phyloP scores from a whole-genome alignment of 768 basidiomycete genomes.

The Amanita pseudoporphyria region DNA sequence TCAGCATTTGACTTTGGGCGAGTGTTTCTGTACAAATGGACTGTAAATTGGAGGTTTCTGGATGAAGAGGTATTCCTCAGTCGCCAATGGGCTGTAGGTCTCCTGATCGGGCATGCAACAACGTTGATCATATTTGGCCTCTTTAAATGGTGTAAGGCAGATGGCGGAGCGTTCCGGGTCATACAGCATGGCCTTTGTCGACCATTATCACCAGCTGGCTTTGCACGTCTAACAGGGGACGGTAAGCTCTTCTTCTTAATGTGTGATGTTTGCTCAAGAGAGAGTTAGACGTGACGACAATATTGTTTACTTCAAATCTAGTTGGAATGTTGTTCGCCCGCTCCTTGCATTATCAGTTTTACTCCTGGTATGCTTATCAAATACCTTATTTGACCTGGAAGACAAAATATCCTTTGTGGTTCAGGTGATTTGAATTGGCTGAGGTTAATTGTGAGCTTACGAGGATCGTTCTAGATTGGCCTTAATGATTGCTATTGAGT shows the following conservation, averaged over 20 bases:
- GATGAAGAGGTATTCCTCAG: constrained; percentile 70
- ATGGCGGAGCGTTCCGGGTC: constrained; percentile 57
- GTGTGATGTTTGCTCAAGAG: constrained; percentile 6
- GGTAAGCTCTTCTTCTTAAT: constrained; percentile 35
- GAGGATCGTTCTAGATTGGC: constrained; percentile 34
- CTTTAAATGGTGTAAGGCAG: constrained; percentile 63
- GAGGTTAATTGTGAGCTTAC: constrained; percentile 3
- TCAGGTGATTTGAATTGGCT: constrained; percentile 43
- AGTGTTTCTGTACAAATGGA: constrained; percentile 92
- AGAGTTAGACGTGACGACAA: constrained; percentile 58
- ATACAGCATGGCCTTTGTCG: constrained; percentile 42
- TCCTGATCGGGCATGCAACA: constrained; percentile 59
- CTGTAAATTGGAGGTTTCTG: constrained; percentile 94
- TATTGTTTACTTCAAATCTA: constrained; percentile 86
- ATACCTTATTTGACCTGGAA: constrained; percentile 77
- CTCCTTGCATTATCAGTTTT: constrained; percentile 97
- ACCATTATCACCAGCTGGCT: constrained; percentile 41
- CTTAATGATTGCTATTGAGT: constrained; percentile 60
- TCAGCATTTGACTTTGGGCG: constrained; percentile 84
- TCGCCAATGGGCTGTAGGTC: constrained; percentile 41
- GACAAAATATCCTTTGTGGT: constrained; percentile 47
- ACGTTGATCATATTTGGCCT: constrained; percentile 58
- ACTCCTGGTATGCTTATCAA: constrained; percentile 94
- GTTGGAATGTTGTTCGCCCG: constrained; percentile 89
- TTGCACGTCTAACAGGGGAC: constrained; percentile 42